Percentiles rank a stretch among this genome's conserved stretches.
Conservation (phyloP, 2,329 filamentous ascomycete genomes). For the Westerdykella aurantiaca region DNA sequence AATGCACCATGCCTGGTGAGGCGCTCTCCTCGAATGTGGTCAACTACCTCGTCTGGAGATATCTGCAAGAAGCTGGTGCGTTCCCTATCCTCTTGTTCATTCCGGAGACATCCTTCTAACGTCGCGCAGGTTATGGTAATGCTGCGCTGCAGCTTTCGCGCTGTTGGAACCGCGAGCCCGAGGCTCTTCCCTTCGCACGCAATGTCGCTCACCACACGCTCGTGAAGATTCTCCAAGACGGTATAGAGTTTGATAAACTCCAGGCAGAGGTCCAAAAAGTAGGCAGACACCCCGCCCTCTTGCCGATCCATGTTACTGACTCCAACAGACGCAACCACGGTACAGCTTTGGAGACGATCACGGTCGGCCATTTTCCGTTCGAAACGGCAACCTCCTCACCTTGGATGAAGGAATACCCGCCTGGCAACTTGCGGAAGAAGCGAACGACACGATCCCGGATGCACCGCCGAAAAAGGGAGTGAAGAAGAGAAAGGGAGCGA, state of each 20-base stretch:
- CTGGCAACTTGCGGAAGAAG: slow-evolving; percentile 29
- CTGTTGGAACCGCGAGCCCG: slow-evolving; percentile 58
- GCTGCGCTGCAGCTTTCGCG: slow-evolving; percentile 56
- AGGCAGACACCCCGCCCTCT: slow-evolving; percentile 5
- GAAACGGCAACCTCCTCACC: slow-evolving; percentile 33
- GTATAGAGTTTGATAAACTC: slow-evolving; percentile 47
- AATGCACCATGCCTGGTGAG: slow-evolving; percentile 40
- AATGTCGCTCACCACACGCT: slow-evolving; percentile 55
- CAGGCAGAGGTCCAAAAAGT: slow-evolving; percentile 34
- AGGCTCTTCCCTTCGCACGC: slow-evolving; percentile 55
- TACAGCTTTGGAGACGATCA: slow-evolving; percentile 38
- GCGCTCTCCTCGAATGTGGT: slow-evolving; percentile 56
- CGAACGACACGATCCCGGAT: slow-evolving; percentile 27
- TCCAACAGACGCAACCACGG: slow-evolving; percentile 22
- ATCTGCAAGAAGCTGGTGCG: slow-evolving; percentile 38
- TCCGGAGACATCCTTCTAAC: slow-evolving; percentile 6
- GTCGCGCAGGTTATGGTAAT: slow-evolving; percentile 48
- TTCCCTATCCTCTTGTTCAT: background rate
- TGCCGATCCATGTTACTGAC: slow-evolving; percentile 13
- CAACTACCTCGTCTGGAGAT: slow-evolving; percentile 66
- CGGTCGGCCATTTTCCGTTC: slow-evolving; percentile 34
- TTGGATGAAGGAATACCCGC: slow-evolving; percentile 34
- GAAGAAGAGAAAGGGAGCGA: slow-evolving; percentile 26
- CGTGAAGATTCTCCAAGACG: slow-evolving; percentile 58
- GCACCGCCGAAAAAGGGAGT: slow-evolving; percentile 25